These are phyloP conservation scores for Phytophthora cajani DNA, from an alignment of 352 stramenopile genomes.

Conservation along the genomic window DNA sequence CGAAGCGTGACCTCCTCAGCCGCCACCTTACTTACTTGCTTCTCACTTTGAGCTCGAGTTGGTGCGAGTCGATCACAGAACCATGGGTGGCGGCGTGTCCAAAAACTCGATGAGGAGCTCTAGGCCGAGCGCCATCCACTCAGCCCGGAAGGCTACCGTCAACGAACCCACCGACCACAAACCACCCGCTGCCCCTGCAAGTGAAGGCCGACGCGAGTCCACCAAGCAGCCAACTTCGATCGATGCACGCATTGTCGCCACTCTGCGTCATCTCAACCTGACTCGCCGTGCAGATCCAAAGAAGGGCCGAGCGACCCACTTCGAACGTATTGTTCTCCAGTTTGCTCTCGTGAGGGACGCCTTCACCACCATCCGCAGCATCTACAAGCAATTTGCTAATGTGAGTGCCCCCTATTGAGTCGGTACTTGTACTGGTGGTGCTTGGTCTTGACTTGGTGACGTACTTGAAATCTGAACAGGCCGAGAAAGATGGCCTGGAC, in stretches of 20 bases:
- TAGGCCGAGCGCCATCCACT: slow-evolving; percentile 8
- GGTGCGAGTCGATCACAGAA: slow-evolving; percentile 10
- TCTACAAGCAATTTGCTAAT: slow-evolving; percentile 69
- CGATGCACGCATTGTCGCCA: slow-evolving; percentile 72
- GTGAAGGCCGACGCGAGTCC: slow-evolving; percentile 34
- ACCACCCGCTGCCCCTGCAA: slow-evolving; percentile 5
- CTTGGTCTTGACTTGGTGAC: slow-evolving; percentile 3
- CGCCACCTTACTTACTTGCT: slow-evolving; percentile 3
- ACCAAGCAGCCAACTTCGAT: slow-evolving; percentile 60
- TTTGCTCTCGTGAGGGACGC: slow-evolving; percentile 69
- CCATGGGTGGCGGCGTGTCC: slow-evolving; percentile 54
- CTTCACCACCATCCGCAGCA: slow-evolving; percentile 68
- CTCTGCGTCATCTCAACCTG: slow-evolving; percentile 67
- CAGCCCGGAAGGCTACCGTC: slow-evolving; percentile 12
- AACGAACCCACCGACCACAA: slow-evolving; percentile 17
- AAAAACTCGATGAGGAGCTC: slow-evolving; percentile 11
- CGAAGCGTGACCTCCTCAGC: slow-evolving; percentile 8
- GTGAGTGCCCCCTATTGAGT: slow-evolving; percentile 36
- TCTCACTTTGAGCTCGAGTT: slow-evolving; percentile 18
- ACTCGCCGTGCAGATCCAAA: slow-evolving; percentile 47
- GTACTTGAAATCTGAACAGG: slow-evolving; percentile 26
- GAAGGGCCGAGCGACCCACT: slow-evolving; percentile 65
- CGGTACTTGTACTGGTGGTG: slow-evolving; percentile 5
- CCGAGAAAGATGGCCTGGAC: slow-evolving; percentile 61
- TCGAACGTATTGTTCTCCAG: slow-evolving; percentile 82